A percentile compares a stretch with the other conserved stretches of the same genome.
Conservation (phyloP, 2,329 filamentous ascomycete genomes). For the Pseudocercospora fijiensis region DNA sequence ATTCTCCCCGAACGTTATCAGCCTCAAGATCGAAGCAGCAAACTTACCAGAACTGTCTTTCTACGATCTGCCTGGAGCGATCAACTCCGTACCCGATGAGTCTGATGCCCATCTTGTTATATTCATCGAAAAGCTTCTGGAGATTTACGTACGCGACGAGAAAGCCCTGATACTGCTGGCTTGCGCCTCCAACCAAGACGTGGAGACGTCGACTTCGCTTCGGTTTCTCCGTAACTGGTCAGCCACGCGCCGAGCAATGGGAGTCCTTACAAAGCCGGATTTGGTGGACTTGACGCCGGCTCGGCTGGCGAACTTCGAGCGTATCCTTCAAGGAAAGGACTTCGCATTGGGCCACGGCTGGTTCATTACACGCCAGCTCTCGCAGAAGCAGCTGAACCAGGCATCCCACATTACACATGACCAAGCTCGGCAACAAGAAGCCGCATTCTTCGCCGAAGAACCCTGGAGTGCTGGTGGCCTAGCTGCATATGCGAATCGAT, state of each 20-base stretch:
- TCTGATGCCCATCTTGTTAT: slow-evolving; percentile 67
- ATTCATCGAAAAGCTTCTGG: slow-evolving; percentile 61
- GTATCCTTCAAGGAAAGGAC: slow-evolving; percentile 55
- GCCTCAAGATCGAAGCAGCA: slow-evolving; percentile 71
- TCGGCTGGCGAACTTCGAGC: slow-evolving; percentile 11
- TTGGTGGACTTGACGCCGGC: slow-evolving; percentile 54
- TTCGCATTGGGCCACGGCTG: slow-evolving; percentile 72
- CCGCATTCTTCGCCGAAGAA: slow-evolving; percentile 49
- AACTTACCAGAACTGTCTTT: slow-evolving; percentile 73
- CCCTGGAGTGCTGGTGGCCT: slow-evolving; percentile 51
- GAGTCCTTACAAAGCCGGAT: slow-evolving; percentile 82
- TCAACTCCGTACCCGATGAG: slow-evolving; percentile 62
- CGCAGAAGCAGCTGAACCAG: slow-evolving; percentile 51
- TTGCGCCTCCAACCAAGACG: slow-evolving; percentile 74
- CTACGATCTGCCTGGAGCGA: slow-evolving; percentile 81
- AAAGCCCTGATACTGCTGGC: slow-evolving; percentile 76
- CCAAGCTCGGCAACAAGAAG: slow-evolving; percentile 52
- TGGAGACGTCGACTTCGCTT: slow-evolving; percentile 71
- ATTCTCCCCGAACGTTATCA: slow-evolving; percentile 80
- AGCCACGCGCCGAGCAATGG: slow-evolving; percentile 47
- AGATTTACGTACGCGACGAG: slow-evolving; percentile 65
- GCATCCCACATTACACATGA: slow-evolving; percentile 43
- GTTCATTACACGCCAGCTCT: slow-evolving; percentile 69
- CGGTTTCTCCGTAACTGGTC: slow-evolving; percentile 53
- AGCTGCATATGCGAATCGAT: slow-evolving; percentile 43